Conservation (phyloP, 2,329 filamentous ascomycete genomes). For the Colletotrichum sansevieriae region DNA sequence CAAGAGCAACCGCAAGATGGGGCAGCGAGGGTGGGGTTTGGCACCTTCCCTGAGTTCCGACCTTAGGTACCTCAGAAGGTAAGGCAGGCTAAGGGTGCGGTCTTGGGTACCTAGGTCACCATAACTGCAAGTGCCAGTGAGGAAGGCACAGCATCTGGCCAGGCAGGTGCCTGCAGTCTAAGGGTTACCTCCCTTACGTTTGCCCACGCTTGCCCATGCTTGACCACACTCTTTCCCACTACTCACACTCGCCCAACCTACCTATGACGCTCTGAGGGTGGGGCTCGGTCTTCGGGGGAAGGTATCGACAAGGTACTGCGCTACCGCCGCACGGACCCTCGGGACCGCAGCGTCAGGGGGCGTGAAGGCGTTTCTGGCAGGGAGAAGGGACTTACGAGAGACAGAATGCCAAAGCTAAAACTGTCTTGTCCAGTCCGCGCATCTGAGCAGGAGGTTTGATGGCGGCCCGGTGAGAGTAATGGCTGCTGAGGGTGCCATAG, state of each 20-base stretch:
- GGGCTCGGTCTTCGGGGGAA: conserved; percentile 4
- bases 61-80: too few species aligned
- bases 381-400: conserved; percentile 18
- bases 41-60: background rate
- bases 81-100: too few species aligned
- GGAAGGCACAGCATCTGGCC: background rate
- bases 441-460: background rate
- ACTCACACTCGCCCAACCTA: conserved; percentile 4
- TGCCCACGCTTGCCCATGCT: too few species aligned
- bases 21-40: conserved; percentile 3
- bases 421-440: background rate
- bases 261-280: conserved; percentile 33
- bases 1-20: background rate
- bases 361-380: conserved; percentile 21
- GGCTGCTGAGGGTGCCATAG: too few species aligned
- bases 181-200: conserved; percentile 4
- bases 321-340: conserved; percentile 21
- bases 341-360: conserved; percentile 10
- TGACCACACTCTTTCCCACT: too few species aligned
- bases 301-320: conserved; percentile 26
- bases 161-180: background rate
- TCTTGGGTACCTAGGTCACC: too few species aligned
- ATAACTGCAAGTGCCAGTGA: background rate
- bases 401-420: conserved; percentile 39
- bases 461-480: background rate